Percentiles rank a stretch among this genome's conserved stretches.
phyloP scores from a whole-genome alignment of 441 rosid species.

The Populus hybrid region DNA sequence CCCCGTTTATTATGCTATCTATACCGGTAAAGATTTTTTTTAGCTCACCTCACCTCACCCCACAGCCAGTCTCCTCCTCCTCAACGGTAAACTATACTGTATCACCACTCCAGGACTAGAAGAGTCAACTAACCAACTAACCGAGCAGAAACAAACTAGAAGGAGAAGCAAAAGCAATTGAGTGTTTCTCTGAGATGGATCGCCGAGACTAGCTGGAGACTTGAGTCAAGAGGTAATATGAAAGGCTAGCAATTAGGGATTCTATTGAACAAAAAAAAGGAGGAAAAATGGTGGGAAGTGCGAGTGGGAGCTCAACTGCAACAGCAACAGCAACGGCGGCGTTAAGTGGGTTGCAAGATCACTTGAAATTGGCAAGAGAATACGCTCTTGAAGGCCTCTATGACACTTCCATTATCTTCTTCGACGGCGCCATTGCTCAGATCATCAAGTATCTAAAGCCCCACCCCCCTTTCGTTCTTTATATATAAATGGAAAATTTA shows the following conservation, averaged over 20 bases:
- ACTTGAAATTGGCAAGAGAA: conserved; percentile 92
- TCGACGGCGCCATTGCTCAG: conserved; percentile 99
- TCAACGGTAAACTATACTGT: too few species aligned
- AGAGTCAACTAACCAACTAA: too few species aligned
- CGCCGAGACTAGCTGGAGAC: not conserved
- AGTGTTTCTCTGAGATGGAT: not conserved
- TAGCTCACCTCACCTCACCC: too few species aligned
- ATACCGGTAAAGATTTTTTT: too few species aligned
- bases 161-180: not conserved
- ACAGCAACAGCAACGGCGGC: conserved; percentile 31
- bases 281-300: conserved; percentile 53
- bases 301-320: not conserved
- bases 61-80: too few species aligned
- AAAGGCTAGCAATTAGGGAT: conserved; percentile 29
- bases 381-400: conserved; percentile 98
- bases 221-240: not conserved
- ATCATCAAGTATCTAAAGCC: conserved; percentile 70
- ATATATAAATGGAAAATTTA: not conserved
- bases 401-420: conserved; percentile 95
- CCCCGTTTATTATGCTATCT: too few species aligned
- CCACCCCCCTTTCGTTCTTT: not conserved
- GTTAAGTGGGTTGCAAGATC: conserved; percentile 71
- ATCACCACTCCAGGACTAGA: too few species aligned
- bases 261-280: not conserved
- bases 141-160: not conserved